These are phyloP conservation scores for Alternaria gaisen DNA, from an alignment of 2,329 filamentous ascomycete genomes.

Conservation along the genomic window DNA sequence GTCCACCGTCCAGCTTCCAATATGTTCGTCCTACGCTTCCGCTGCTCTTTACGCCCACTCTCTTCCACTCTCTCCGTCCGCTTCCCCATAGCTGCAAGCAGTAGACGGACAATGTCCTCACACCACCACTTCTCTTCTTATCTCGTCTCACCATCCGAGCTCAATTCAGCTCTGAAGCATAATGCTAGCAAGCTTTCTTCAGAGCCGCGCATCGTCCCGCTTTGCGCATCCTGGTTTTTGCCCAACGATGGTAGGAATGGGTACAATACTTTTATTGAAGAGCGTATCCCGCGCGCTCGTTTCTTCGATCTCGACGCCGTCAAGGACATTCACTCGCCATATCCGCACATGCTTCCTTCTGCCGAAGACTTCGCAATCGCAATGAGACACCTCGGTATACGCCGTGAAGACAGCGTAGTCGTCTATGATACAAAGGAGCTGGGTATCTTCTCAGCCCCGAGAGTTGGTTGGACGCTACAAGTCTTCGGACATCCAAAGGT, in stretches of 20 bases:
- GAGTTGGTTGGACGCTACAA: constrained; percentile 91
- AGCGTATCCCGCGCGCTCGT: constrained; percentile 85
- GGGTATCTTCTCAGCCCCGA: constrained; percentile 92
- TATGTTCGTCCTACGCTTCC: constrained; percentile 44
- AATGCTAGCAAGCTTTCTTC: constrained; percentile 84
- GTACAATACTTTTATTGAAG: constrained; percentile 79
- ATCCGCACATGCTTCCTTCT: constrained; percentile 94
- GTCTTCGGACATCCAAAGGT: constrained; percentile 90
- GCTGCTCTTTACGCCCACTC: constrained; percentile 35
- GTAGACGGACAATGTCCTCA: constrained; percentile 40
- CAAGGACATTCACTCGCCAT: constrained; percentile 85
- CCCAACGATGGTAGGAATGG: constrained; percentile 89
- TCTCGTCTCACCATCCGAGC: constrained; percentile 83
- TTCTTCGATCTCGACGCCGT: constrained; percentile 97
- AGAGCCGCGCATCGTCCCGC: constrained; percentile 82
- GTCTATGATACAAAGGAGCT: constrained; percentile 93
- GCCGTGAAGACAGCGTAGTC: constrained; percentile 86
- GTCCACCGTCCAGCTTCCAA: constrained; percentile 28
- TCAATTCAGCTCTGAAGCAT: constrained; percentile 81
- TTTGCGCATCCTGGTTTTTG: constrained; percentile 96
- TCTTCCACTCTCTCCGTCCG: constrained; percentile 22
- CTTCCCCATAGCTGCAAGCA: constrained; percentile 17
- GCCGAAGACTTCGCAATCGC: constrained; percentile 82
- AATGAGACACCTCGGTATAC: constrained; percentile 89
- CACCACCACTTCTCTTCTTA: constrained; percentile 73